Evolutionary conservation across 163 green algal species (phyloP).

Genomic region (Prototheca wickerhamii): DNA sequence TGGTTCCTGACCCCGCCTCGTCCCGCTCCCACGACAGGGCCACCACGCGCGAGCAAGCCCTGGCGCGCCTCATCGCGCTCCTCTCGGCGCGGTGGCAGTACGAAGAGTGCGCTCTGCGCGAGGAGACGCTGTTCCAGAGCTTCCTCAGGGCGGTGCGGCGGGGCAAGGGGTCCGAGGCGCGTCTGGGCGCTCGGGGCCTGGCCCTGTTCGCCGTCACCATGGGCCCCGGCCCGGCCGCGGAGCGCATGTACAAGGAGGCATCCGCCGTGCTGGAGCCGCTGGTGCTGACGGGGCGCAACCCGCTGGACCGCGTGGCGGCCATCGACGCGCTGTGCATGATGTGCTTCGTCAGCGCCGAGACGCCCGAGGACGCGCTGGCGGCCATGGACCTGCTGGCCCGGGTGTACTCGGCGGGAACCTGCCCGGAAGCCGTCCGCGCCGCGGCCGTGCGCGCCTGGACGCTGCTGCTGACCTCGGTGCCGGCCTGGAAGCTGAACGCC

Average conservation of each 20-base stretch:
- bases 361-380: conserved; percentile 26
- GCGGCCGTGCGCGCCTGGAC: conserved; percentile 50
- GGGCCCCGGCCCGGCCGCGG: not conserved
- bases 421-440: conserved; percentile 10
- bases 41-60: conserved; percentile 13
- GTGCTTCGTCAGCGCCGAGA: conserved; percentile 46
- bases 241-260: conserved; percentile 20
- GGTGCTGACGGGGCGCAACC: conserved; percentile 18
- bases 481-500: conserved; percentile 13
- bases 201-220: conserved; percentile 22
- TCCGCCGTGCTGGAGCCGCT: conserved; percentile 35
- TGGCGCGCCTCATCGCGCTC: conserved; percentile 12
- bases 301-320: conserved; percentile 14
- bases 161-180: conserved; percentile 20
- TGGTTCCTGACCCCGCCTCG: no score
- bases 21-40: conserved; percentile 11
- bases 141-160: conserved; percentile 20
- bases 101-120: conserved; percentile 19
- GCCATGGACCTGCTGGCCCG: conserved; percentile 32
- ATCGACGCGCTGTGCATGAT: conserved; percentile 45
- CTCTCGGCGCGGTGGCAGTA: conserved; percentile 12
- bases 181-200: conserved; percentile 25
- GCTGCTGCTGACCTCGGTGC: conserved; percentile 53
- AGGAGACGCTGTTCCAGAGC: conserved; percentile 6
- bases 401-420: conserved; percentile 16